A percentile compares a stretch with the other conserved stretches of the same genome.
Conservation (phyloP, 2,329 filamentous ascomycete species). For the Scedosporium dehoogii region DNA sequence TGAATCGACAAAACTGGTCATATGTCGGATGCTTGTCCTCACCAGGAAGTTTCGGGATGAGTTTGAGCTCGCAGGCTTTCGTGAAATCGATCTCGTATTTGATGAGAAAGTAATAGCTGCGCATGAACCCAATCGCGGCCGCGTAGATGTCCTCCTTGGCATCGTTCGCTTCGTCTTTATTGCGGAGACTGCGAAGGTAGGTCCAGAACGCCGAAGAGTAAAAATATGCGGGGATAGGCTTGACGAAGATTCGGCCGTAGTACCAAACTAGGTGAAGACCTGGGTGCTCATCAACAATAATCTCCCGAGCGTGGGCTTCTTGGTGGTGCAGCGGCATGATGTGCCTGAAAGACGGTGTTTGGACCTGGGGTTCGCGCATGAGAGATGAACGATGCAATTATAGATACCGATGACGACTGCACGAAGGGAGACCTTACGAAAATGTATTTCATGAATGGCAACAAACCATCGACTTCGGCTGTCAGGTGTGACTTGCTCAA, state of each 20-base stretch:
- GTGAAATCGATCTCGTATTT: slow-evolving; percentile 23
- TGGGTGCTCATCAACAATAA: slow-evolving; percentile 28
- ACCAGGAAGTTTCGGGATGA: slow-evolving; percentile 17
- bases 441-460: slow-evolving; percentile 6
- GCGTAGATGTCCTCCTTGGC: slow-evolving; percentile 8
- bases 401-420: not conserved
- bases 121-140: slow-evolving; percentile 24
- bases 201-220: slow-evolving; percentile 23
- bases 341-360: slow-evolving; percentile 9
- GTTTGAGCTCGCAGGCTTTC: slow-evolving; percentile 17
- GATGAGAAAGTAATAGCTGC: slow-evolving; percentile 24
- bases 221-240: slow-evolving; percentile 28
- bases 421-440: not conserved
- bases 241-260: slow-evolving; percentile 28
- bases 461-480: not conserved
- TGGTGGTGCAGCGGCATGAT: slow-evolving; percentile 28
- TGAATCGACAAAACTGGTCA: slow-evolving; percentile 20
- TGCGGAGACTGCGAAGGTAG: slow-evolving; percentile 10
- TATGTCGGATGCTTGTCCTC: slow-evolving; percentile 12
- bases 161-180: slow-evolving; percentile 9
- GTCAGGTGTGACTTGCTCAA: not conserved
- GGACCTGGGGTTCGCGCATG: not conserved
- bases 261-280: slow-evolving; percentile 32
- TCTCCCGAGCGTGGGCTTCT: slow-evolving; percentile 22
- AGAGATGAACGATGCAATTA: not conserved